Evolutionary conservation across 2,329 filamentous ascomycete species (phyloP).

Genomic region (Xylariaceae sp.): DNA sequence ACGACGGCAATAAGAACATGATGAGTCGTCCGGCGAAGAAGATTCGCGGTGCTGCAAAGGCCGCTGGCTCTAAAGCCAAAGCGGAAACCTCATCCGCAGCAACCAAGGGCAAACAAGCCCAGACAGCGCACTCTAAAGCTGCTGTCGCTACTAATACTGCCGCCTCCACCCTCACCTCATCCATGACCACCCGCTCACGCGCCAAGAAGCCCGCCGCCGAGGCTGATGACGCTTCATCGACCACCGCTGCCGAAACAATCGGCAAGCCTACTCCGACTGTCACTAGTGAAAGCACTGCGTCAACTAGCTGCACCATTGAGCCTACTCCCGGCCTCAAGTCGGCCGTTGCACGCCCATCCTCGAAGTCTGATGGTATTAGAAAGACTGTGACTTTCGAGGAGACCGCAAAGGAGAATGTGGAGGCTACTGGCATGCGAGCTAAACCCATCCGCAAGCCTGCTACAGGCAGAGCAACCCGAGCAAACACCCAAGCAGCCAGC

Average conservation of each 20-base stretch:
- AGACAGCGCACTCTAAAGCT: background rate
- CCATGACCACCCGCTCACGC: constrained; percentile 11
- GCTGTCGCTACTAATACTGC: background rate
- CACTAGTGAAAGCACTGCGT: constrained; percentile 36
- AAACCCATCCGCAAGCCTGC: constrained; percentile 47
- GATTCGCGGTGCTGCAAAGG: constrained; percentile 45
- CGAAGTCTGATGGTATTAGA: constrained; percentile 34
- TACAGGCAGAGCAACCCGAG: constrained; percentile 34
- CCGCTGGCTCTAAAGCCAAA: constrained; percentile 29
- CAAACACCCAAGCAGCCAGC: constrained; percentile 32
- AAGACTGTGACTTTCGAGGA: constrained; percentile 61
- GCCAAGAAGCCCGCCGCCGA: constrained; percentile 35
- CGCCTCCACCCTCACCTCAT: constrained; percentile 14
- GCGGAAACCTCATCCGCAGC: constrained; percentile 23
- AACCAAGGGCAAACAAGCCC: background rate
- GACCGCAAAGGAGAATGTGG: constrained; percentile 59
- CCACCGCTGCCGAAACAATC: constrained; percentile 28
- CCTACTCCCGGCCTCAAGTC: constrained; percentile 38
- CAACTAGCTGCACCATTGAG: constrained; percentile 31
- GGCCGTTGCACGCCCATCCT: constrained; percentile 33
- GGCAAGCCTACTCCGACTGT: constrained; percentile 35
- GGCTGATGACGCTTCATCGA: constrained; percentile 20
- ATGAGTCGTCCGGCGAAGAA: constrained; percentile 35
- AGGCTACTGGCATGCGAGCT: constrained; percentile 38
- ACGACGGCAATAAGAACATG: constrained; percentile 22